A percentile compares a stretch with the other conserved stretches of the same genome.
These are phyloP conservation scores for Lolium perenne DNA, from an alignment of 176 grass and related monocot genomes.

Conservation along the genomic window DNA sequence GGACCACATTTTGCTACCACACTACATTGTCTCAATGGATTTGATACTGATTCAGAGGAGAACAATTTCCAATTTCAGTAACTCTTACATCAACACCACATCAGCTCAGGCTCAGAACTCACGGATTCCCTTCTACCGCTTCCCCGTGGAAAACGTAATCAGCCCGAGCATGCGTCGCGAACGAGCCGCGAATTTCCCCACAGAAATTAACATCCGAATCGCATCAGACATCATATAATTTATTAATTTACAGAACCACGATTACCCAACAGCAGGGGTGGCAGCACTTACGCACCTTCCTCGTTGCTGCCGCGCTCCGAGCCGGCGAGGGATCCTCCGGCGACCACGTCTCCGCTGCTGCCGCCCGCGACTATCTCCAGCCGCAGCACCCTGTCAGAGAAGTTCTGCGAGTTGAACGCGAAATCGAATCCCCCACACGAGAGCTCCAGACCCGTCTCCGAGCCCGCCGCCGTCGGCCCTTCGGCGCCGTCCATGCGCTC, in stretches of 20 bases:
- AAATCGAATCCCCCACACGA: constrained; percentile 65
- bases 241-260: background rate
- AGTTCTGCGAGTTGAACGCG: constrained; percentile 84
- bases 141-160: background rate
- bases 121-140: background rate
- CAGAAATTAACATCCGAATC: background rate
- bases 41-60: background rate
- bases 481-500: background rate
- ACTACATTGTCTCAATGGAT: background rate
- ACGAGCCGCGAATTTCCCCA: background rate
- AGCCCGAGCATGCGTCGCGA: background rate
- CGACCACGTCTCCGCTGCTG: background rate
- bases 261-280: background rate
- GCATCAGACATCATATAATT: background rate
- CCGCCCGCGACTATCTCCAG: constrained; percentile 62
- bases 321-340: constrained; percentile 46
- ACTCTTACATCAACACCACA: background rate
- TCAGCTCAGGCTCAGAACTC: background rate
- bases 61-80: background rate
- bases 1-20: background rate
- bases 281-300: background rate
- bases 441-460: constrained; percentile 37
- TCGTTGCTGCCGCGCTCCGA: background rate
- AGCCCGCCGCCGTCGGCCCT: background rate
- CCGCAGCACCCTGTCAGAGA: constrained; percentile 75